Conservation (phyloP, 192 early-diverging fungal genomes). For the Dissophora globulifera region DNA sequence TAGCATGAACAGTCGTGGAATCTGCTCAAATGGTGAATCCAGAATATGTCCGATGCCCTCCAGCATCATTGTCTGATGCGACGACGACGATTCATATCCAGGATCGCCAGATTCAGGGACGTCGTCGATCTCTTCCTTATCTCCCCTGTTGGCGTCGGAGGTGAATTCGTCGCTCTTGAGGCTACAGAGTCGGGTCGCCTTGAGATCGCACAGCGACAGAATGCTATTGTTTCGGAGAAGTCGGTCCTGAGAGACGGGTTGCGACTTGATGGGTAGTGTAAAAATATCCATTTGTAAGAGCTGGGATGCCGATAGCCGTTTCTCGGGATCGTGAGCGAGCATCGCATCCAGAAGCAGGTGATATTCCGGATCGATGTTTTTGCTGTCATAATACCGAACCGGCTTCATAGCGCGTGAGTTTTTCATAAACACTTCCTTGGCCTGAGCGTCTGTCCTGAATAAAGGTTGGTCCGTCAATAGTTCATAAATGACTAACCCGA, state of each 20-base stretch:
- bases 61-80: constrained; percentile 31
- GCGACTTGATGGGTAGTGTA: constrained; percentile 11
- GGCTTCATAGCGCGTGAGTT: constrained; percentile 2
- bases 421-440: constrained; percentile 21
- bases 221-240: constrained; percentile 38
- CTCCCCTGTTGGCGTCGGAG: background rate
- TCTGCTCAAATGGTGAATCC: constrained; percentile 46
- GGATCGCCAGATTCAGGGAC: constrained; percentile 9
- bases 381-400: constrained; percentile 36
- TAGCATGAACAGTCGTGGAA: constrained; percentile 49
- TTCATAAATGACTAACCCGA: constrained; percentile 60
- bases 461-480: constrained; percentile 37
- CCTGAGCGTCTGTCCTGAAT: constrained; percentile 41
- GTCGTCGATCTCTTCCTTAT: background rate
- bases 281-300: constrained; percentile 39
- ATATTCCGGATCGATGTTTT: constrained; percentile 13
- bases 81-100: background rate
- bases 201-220: constrained; percentile 32
- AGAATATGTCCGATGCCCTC: constrained; percentile 38
- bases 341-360: constrained; percentile 33
- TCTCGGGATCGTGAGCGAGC: constrained; percentile 30
- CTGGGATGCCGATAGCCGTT: constrained; percentile 20
- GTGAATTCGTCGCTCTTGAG: background rate
- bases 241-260: constrained; percentile 11
- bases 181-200: constrained; percentile 26